These are phyloP conservation scores for Sporothrix curviconia DNA, from an alignment of 2,329 filamentous ascomycete genomes.

Conservation along the genomic window DNA sequence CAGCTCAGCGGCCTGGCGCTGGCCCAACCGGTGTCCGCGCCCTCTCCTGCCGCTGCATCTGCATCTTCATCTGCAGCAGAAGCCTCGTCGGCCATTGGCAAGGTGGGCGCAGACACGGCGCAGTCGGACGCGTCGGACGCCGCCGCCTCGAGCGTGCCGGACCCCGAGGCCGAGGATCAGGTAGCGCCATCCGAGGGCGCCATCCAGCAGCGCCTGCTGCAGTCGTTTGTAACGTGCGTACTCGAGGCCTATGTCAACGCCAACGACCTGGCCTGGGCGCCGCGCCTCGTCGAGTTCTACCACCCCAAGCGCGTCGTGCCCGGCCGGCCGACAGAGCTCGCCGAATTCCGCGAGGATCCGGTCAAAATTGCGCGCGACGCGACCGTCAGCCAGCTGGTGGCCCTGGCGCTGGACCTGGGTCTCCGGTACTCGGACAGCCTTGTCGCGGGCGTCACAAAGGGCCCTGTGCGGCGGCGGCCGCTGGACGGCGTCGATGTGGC, in stretches of 20 bases:
- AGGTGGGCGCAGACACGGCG: slow-evolving; percentile 36
- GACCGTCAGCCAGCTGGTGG: slow-evolving; percentile 66
- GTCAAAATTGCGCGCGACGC: slow-evolving; percentile 55
- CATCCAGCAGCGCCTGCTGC: slow-evolving; percentile 58
- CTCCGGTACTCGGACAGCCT: slow-evolving; percentile 41
- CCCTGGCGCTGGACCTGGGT: slow-evolving; percentile 57
- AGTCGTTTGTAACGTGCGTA: slow-evolving; percentile 72
- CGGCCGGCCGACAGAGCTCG: slow-evolving; percentile 53
- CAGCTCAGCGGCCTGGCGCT: slow-evolving; percentile 7
- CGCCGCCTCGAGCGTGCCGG: slow-evolving; percentile 50
- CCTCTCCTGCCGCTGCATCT: neutral
- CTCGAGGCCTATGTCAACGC: slow-evolving; percentile 65
- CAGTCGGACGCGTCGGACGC: slow-evolving; percentile 45
- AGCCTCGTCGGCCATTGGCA: slow-evolving; percentile 33
- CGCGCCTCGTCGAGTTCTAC: slow-evolving; percentile 61
- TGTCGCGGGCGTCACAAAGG: slow-evolving; percentile 39
- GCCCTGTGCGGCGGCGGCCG: slow-evolving; percentile 38
- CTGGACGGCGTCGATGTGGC: slow-evolving; percentile 30
- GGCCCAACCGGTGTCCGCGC: neutral
- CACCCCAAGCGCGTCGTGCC: slow-evolving; percentile 58
- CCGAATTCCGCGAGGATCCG: slow-evolving; percentile 56
- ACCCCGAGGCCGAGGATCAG: slow-evolving; percentile 54
- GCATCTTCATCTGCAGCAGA: neutral
- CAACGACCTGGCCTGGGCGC: slow-evolving; percentile 54
- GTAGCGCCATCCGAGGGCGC: slow-evolving; percentile 50